Percentiles rank a stretch among this genome's conserved stretches.
These are phyloP conservation scores for Schizosaccharomyces octosporus DNA, from an alignment of 805 yeast species.

Conservation along the genomic window DNA sequence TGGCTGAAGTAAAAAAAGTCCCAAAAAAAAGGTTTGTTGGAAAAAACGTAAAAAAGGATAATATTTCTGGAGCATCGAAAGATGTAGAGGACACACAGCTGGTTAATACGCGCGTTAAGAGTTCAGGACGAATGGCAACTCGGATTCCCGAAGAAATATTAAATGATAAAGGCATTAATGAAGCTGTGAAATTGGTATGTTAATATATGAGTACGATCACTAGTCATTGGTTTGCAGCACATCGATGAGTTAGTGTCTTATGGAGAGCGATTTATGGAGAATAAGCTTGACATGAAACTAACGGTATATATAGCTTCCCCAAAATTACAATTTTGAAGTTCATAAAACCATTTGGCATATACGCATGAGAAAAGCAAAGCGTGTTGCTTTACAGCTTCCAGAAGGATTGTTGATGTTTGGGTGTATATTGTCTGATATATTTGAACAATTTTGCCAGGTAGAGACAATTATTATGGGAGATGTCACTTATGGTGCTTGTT, in stretches of 20 bases:
- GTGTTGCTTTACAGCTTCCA: constrained; percentile 93
- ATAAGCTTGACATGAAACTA: too few species aligned
- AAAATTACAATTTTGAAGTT: constrained; percentile 83
- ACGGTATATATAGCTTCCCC: constrained; percentile 25
- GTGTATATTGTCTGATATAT: constrained; percentile 66
- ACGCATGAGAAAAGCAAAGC: constrained; percentile 39
- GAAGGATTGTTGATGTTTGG: constrained; percentile 83
- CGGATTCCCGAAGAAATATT: constrained; percentile 76
- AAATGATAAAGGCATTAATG: constrained; percentile 56
- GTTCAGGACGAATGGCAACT: constrained; percentile 23
- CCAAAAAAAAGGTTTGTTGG: neutral
- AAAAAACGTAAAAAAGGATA: neutral
- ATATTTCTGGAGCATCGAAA: neutral
- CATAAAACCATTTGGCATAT: constrained; percentile 93
- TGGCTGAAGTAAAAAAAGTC: neutral
- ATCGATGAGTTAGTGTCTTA: constrained; percentile 16
- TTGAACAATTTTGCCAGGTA: constrained; percentile 64
- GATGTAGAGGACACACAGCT: neutral
- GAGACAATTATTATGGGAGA: constrained; percentile 94
- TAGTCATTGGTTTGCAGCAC: too few species aligned
- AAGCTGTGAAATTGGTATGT: constrained; percentile 26
- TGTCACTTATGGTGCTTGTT: constrained; percentile 95
- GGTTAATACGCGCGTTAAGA: neutral
- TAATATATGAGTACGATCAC: neutral
- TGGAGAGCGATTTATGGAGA: too few species aligned